Evolutionary conservation across 2,329 filamentous ascomycete species (phyloP).

Genomic region (Cercospora nicotianae): DNA sequence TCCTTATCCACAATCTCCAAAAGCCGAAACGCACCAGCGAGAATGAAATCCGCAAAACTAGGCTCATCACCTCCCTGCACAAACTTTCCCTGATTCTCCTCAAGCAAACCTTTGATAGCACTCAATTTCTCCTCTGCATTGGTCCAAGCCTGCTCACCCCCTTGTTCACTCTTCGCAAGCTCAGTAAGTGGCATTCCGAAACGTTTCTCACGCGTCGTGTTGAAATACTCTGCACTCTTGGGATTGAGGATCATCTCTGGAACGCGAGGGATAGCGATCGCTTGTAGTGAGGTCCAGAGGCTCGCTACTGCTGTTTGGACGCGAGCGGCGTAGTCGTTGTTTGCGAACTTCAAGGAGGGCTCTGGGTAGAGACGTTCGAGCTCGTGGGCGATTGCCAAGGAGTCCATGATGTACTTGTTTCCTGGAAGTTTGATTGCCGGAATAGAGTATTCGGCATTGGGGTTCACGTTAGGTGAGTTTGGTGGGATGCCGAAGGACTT

Average conservation of each 20-base stretch:
- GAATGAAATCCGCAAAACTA: slow-evolving; percentile 59
- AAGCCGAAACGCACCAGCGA: slow-evolving; percentile 51
- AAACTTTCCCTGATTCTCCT: slow-evolving; percentile 60
- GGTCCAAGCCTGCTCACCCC: slow-evolving; percentile 54
- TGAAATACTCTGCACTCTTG: slow-evolving; percentile 57
- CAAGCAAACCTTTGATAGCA: slow-evolving; percentile 48
- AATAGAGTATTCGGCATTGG: slow-evolving; percentile 48
- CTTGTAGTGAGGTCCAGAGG: slow-evolving; percentile 42
- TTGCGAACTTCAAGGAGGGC: slow-evolving; percentile 59
- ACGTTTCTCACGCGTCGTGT: slow-evolving; percentile 50
- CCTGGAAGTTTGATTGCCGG: slow-evolving; percentile 59
- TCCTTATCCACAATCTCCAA: slow-evolving; percentile 34
- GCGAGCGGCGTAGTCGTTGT: slow-evolving; percentile 43
- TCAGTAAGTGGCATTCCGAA: slow-evolving; percentile 58
- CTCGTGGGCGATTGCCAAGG: slow-evolving; percentile 57
- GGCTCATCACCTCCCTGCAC: slow-evolving; percentile 56
- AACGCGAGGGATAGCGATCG: slow-evolving; percentile 52
- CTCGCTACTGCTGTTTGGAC: slow-evolving; percentile 44
- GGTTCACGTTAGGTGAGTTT: slow-evolving; percentile 41
- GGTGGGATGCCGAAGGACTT: slow-evolving; percentile 54
- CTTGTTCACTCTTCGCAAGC: slow-evolving; percentile 41
- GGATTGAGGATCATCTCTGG: slow-evolving; percentile 55
- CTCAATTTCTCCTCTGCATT: slow-evolving; percentile 44
- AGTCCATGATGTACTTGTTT: slow-evolving; percentile 65
- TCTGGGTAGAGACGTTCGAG: slow-evolving; percentile 61